Evolutionary conservation across 148 eudicot genomes (phyloP), one percentile per base, ranked within the genome.

Genomic region (Rhododendron molle): DNA sequence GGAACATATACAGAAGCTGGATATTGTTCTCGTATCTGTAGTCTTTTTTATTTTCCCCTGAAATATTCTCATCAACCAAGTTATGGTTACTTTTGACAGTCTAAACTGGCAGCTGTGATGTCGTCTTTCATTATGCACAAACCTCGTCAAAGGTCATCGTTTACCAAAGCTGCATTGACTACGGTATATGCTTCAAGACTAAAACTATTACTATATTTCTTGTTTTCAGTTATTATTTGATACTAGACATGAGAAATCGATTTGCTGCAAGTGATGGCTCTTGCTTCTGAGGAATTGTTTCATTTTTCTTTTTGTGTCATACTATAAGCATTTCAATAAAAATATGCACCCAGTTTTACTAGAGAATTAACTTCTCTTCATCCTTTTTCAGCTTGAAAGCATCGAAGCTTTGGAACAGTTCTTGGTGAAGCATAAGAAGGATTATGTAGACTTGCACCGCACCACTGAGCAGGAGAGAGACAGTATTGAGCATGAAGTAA

Each of bases 401-500:
- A 93, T 95, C 88, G 93, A 91, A 83, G 91, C 91, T 28, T 86
- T 97, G 88, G 92, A 97, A 44, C 92, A 90, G 88, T 97, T 93
- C 89, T 87, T 97, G 88, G 60, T 85, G 89, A 94, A 92, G 87
- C 99, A 97, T 88, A 94, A 91, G 93, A 94, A 93, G 85, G 99
- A 95, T 90, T 97, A 97, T 89, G 90, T 97, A 47, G 98, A 97
- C 89, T 84, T 89, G 88, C 96, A 93, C 90, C 96, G 99, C 56
- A 95, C 98, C 0, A 93, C 98, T 81, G 99, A 97, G 89, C 91
- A 91, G 81, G 99, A 97, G 90, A 90, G 99, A 83, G 99, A 97
- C 88, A 88, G 95, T 91, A 95, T 97, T 85, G 99, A 97, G 91
- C 98, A 95, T 87, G 98, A 97, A 91, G 99, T 97, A 94, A 86